Evolutionary conservation across 1,139 yeast genomes (phyloP).

Genomic region (Suhomyces maxii): DNA sequence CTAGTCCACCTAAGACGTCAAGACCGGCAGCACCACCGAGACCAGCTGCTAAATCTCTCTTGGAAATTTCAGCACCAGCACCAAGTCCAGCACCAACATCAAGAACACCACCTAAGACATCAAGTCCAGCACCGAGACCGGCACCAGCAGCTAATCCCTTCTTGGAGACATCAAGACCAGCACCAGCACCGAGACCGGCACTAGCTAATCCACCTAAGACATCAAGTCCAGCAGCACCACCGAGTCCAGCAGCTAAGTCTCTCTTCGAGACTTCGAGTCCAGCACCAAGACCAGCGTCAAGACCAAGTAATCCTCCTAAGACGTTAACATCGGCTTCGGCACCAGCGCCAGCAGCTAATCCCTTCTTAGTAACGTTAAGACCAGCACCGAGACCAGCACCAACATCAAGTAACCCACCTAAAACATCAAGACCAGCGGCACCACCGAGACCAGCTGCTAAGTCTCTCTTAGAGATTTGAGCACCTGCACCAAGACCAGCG

Average conservation of each 20-base stretch:
- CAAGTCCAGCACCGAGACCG: conserved; percentile 10
- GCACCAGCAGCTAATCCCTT: conserved; percentile 4
- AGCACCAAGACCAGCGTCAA: conserved; percentile 11
- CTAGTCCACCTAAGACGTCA: conserved; percentile 4
- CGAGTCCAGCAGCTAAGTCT: conserved; percentile 7
- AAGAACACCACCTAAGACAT: conserved; percentile 6
- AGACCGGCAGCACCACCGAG: background rate
- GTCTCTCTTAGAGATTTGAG: conserved; percentile 6
- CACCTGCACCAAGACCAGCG: conserved; percentile 13
- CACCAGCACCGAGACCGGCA: conserved; percentile 15
- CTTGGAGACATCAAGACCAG: conserved; percentile 9
- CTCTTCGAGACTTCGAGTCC: too few species aligned
- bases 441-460: conserved; percentile 4
- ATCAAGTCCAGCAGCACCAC: conserved; percentile 5
- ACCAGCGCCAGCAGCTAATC: conserved; percentile 7
- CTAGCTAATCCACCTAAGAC: background rate
- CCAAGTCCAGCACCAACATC: conserved; percentile 4
- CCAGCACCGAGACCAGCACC: conserved; percentile 9
- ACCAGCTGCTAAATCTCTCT: conserved; percentile 9
- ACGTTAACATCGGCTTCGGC: background rate
- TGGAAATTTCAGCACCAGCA: conserved; percentile 12
- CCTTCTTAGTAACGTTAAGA: conserved; percentile 9
- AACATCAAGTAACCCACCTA: conserved; percentile 6
- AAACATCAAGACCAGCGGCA: conserved; percentile 11
- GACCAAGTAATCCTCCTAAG: conserved; percentile 8